These are phyloP conservation scores for Metarhizium sp. DNA, from an alignment of 2,329 filamentous ascomycete species.

Conservation along the genomic window DNA sequence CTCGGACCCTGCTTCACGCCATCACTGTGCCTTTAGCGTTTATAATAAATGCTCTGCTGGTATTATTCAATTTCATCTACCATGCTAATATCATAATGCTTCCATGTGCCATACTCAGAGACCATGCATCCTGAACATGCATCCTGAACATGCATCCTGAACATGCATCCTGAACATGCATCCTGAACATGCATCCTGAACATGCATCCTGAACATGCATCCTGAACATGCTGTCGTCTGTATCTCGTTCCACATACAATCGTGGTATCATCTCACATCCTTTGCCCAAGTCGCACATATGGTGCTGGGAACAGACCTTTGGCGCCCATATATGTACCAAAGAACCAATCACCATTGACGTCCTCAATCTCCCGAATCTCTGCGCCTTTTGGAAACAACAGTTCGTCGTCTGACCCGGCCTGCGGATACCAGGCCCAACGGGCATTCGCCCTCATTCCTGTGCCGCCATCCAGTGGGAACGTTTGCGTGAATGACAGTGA, in stretches of 20 bases:
- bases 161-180: too few relatives aligned
- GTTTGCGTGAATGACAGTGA: slow-evolving; percentile 15
- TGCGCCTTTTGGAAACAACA: slow-evolving; percentile 74
- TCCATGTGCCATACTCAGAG: neutral
- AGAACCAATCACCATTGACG: slow-evolving; percentile 85
- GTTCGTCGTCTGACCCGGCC: slow-evolving; percentile 57
- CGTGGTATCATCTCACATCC: neutral
- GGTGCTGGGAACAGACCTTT: slow-evolving; percentile 73
- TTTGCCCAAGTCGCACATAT: slow-evolving; percentile 50
- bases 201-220: too few relatives aligned
- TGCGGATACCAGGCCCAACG: slow-evolving; percentile 73
- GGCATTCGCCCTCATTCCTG: slow-evolving; percentile 54
- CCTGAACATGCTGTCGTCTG: neutral
- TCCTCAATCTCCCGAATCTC: slow-evolving; percentile 78
- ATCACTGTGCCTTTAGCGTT: too few relatives aligned
- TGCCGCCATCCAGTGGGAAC: slow-evolving; percentile 70
- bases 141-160: too few relatives aligned
- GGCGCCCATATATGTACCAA: slow-evolving; percentile 73
- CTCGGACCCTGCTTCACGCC: neutral
- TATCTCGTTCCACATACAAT: neutral
- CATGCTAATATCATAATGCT: neutral
- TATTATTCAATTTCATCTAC: neutral
- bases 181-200: too few relatives aligned
- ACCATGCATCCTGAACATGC: neutral
- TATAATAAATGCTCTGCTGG: neutral